Conservation (phyloP, 2,329 filamentous ascomycete species). For the Cryphonectria carpinicola region DNA sequence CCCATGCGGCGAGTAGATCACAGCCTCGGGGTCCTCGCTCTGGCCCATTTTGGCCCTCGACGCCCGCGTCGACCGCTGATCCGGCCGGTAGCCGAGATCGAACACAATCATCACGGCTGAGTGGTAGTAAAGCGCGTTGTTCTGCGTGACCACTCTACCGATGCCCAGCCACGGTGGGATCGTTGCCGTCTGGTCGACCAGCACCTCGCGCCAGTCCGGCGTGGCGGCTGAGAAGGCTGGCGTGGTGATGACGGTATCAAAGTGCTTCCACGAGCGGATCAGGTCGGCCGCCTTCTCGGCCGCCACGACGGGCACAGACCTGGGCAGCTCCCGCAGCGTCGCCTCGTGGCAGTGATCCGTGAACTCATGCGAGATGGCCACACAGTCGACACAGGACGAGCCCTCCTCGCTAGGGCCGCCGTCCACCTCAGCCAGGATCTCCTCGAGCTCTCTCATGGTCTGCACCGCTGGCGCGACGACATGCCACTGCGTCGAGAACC, state of each 20-base stretch:
- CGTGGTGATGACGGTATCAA: conserved; percentile 56
- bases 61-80: conserved; percentile 24
- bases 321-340: conserved; percentile 60
- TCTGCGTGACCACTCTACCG: conserved; percentile 56
- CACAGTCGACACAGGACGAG: conserved; percentile 56
- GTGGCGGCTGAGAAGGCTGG: conserved; percentile 46
- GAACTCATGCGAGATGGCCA: conserved; percentile 67
- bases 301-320: conserved; percentile 61
- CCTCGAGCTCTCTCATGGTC: conserved; percentile 59
- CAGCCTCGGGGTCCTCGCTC: conserved; percentile 48
- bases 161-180: conserved; percentile 67
- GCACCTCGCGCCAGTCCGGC: conserved; percentile 33
- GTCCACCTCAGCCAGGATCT: conserved; percentile 55
- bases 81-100: conserved; percentile 31
- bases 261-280: conserved; percentile 63
- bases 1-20: conserved; percentile 69
- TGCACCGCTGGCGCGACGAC: conserved; percentile 56
- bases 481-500: conserved; percentile 71
- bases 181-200: conserved; percentile 33
- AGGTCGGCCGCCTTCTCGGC: conserved; percentile 60
- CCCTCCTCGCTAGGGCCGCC: conserved; percentile 27
- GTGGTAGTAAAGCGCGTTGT: conserved; percentile 64
- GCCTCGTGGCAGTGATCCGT: conserved; percentile 69
- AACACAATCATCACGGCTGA: conserved; percentile 65
- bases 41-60: conserved; percentile 30